phyloP scores from a whole-genome alignment of 768 basidiomycete species.

The Coprinopsis marcescibilis region DNA sequence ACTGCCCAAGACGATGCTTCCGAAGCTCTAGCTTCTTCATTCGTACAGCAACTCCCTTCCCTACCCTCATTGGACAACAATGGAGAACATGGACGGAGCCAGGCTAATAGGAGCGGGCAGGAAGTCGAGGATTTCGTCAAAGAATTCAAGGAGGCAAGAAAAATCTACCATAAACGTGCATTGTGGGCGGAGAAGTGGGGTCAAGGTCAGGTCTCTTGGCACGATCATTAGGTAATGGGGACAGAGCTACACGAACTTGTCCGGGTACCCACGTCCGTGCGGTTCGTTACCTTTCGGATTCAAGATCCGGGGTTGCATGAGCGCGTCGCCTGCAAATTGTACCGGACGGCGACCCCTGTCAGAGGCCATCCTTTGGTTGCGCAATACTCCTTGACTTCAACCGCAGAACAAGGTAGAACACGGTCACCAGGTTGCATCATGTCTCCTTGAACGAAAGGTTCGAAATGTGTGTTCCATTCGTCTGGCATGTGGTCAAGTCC shows the following conservation, averaged over 20 bases:
- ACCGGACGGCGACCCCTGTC: no score
- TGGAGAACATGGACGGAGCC: conserved; percentile 19
- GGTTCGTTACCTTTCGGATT: no score
- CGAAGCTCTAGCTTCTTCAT: conserved; percentile 77
- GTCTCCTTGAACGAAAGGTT: no score
- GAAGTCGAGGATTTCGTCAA: conserved; percentile 85
- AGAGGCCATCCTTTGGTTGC: no score
- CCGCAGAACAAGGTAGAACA: no score
- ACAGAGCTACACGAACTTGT: background rate
- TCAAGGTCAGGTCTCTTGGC: conserved; percentile 80
- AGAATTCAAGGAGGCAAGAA: conserved; percentile 82
- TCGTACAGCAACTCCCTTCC: conserved; percentile 57
- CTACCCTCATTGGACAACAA: conserved; percentile 25
- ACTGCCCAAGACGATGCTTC: conserved; percentile 88
- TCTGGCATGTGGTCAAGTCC: no score
- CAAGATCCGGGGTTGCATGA: no score
- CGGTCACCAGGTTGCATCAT: no score
- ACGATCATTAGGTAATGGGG: conserved; percentile 47
- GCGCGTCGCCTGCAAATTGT: no score
- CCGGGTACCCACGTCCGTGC: no score
- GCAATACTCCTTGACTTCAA: no score
- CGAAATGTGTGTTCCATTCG: no score
- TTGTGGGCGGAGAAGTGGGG: conserved; percentile 90
- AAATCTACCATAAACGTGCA: conserved; percentile 88
- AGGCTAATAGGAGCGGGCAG: conserved; percentile 34